These are phyloP conservation scores for Phytophthora niederhauseri DNA, from an alignment of 352 stramenopile species.

Conservation along the genomic window DNA sequence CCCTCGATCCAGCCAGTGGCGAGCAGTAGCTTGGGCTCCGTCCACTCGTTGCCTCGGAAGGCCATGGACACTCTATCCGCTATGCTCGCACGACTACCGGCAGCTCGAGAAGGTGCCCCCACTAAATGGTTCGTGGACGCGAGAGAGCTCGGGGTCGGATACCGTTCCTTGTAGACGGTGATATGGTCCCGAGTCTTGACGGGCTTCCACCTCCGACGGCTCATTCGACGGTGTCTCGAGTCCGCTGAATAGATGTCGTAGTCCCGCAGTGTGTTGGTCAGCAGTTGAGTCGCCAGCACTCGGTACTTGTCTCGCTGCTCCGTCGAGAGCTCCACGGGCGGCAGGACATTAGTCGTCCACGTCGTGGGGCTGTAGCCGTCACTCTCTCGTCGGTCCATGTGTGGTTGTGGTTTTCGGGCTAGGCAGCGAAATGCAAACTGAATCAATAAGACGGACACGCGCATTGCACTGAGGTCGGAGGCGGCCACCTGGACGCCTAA, in stretches of 20 bases:
- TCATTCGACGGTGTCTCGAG: constrained; percentile 36
- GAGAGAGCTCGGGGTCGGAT: constrained; percentile 26
- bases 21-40: constrained; percentile 46
- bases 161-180: constrained; percentile 45
- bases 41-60: constrained; percentile 35
- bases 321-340: constrained; percentile 23
- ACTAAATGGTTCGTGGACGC: constrained; percentile 11
- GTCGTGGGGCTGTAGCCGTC: constrained; percentile 30
- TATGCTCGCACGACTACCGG: constrained; percentile 28
- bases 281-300: constrained; percentile 30
- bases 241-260: constrained; percentile 44
- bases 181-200: constrained; percentile 37
- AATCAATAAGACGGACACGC: neutral
- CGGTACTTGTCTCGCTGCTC: constrained; percentile 35
- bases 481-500: constrained; percentile 16
- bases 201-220: constrained; percentile 36
- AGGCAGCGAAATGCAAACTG: constrained; percentile 31
- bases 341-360: constrained; percentile 33
- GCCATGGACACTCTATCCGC: constrained; percentile 43
- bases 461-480: constrained; percentile 13
- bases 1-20: constrained; percentile 48
- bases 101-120: constrained; percentile 21
- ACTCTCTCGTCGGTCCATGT: constrained; percentile 23
- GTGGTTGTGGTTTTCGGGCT: constrained; percentile 6
- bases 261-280: constrained; percentile 35